These are phyloP conservation scores for Platanthera zijinensis DNA, from an alignment of 106 monocot genomes.

Conservation along the genomic window DNA sequence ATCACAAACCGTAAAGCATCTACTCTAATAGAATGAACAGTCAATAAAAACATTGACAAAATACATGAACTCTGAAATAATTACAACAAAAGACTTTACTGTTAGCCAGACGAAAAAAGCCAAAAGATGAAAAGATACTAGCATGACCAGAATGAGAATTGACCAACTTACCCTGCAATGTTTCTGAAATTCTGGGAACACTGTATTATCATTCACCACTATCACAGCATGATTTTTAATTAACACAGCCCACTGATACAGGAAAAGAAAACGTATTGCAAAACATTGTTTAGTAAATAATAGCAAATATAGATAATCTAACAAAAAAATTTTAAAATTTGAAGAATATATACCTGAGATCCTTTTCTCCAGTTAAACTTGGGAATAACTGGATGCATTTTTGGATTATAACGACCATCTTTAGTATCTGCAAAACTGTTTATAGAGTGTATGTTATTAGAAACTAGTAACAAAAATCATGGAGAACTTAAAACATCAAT, in stretches of 20 bases:
- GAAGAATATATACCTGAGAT: constrained; percentile 70
- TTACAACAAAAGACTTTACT: background rate
- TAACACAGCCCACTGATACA: constrained; percentile 80
- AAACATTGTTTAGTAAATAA: background rate
- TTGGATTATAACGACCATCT: constrained; percentile 95
- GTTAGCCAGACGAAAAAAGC: background rate
- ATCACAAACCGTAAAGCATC: background rate
- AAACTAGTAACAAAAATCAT: constrained; percentile 30
- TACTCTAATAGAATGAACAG: background rate
- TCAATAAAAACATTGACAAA: background rate
- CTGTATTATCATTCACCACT: constrained; percentile 69
- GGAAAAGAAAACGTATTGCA: background rate
- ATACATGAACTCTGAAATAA: background rate
- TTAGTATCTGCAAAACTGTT: constrained; percentile 98
- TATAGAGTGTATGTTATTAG: constrained; percentile 60
- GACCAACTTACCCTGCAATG: constrained; percentile 68
- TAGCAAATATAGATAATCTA: background rate
- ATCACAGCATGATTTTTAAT: constrained; percentile 88
- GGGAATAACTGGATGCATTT: constrained; percentile 85
- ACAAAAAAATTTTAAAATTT: background rate
- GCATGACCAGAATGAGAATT: background rate
- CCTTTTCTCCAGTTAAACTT: constrained; percentile 93
- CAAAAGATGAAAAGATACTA: background rate
- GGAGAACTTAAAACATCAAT: constrained; percentile 29
- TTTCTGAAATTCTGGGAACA: constrained; percentile 87